Base-by-base conservation (phyloP, 495 filamentous ascomycete genomes). In the Oidiodendron maius region DNA sequence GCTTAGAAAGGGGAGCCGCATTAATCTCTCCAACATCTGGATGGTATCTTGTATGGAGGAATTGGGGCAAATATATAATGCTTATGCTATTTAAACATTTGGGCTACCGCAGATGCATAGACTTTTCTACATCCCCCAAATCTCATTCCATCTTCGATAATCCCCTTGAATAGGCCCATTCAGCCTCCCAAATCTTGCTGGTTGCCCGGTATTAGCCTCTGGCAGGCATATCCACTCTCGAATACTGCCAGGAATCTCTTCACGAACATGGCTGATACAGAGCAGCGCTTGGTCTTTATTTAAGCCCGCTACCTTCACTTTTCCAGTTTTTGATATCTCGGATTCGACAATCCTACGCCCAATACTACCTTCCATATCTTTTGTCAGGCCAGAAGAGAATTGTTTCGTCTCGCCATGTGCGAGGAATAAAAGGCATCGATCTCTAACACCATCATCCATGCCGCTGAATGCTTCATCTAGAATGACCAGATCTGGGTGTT, bases 391-490 rank as follows among this genome's bases (percentile, higher is more conserved):
- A 35, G 61, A 52, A 0, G 43, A 53, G 48, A 64, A 64, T 15
- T 49, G 60, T 50, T 68, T 70, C 13, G 43, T 53, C 53, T 84
- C 76, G 3, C 84, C 84, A 15, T 70, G 57, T 15, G 79, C 77
- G 9, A 98, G 75, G 59, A 95, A 93, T 0, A 78, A 62, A 45
- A 91, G 70, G 54, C 91, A 96, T 56, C 87, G 90, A 57, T 95
- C 83, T 12, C 89, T 75, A n/a, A 93, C 77, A 0, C 70, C 72
- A 32, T 84, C 80, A 50, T 91, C 82, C 81, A 98, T 88, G 22
- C 91, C 90, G 37, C 86, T 89, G 57, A 95, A 94, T 0, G 93
- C 81, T 64, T 98, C 93, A 57, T 97, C 93, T 2, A 97, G 77
- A 30, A 98, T 86, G 24, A 97, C 74, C 36, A 98, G 76, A 50